These are phyloP conservation scores for Colletotrichum musae DNA, from an alignment of 2,329 filamentous ascomycete species.

Conservation along the genomic window DNA sequence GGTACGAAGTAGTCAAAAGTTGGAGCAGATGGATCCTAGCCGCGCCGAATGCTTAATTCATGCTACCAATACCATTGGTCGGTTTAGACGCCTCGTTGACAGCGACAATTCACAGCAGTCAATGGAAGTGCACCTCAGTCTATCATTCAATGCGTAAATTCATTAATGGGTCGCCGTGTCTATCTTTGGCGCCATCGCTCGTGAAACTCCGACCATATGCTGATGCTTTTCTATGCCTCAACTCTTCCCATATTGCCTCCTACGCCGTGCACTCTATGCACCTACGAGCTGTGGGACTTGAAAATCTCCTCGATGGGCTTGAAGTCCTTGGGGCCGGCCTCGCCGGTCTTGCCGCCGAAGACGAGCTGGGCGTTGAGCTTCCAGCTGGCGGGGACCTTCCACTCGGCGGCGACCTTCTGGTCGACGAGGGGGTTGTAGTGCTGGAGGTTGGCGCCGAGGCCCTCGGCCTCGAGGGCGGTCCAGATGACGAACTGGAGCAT, in stretches of 20 bases:
- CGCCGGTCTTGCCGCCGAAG: constrained; percentile 76
- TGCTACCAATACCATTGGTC: neutral
- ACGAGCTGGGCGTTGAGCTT: constrained; percentile 86
- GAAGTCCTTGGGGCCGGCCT: constrained; percentile 75
- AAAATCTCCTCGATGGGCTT: constrained; percentile 76
- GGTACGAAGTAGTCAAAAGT: neutral
- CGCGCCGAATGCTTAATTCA: constrained; percentile 9
- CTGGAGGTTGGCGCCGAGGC: constrained; percentile 90
- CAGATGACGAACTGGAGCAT: constrained; percentile 89
- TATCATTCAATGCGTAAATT: constrained; percentile 37
- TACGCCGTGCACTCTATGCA: neutral
- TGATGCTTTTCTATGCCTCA: constrained; percentile 1
- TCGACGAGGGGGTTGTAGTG: constrained; percentile 94
- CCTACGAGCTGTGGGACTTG: constrained; percentile 72
- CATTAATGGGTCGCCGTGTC: constrained; percentile 28
- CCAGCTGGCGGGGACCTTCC: constrained; percentile 81
- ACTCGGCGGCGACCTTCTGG: constrained; percentile 76
- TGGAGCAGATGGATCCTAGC: neutral
- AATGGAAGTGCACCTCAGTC: neutral
- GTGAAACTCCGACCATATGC: constrained; percentile 29
- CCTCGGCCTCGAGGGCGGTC: constrained; percentile 86
- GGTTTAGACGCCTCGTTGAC: too few species aligned
- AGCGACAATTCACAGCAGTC: neutral
- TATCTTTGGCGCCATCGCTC: neutral
- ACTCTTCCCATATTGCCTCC: neutral